phyloP scores from a whole-genome alignment of 345 rosid genomes.

The Ceriops zippeliana region DNA sequence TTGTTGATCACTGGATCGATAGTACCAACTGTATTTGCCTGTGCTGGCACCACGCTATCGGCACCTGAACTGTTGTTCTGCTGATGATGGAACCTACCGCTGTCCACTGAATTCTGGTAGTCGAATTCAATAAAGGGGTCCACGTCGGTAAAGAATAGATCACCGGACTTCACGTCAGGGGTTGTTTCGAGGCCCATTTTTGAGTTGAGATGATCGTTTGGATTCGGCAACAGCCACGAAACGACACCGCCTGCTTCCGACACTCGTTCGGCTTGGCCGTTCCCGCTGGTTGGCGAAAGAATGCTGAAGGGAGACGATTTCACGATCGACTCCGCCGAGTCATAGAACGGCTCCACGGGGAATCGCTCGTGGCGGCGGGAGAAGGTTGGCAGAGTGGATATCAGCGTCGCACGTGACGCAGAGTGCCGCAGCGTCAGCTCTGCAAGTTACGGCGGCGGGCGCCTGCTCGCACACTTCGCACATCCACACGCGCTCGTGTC shows the following conservation, averaged over 20 bases:
- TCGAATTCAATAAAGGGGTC: conserved; percentile 29
- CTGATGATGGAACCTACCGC: not conserved
- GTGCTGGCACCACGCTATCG: conserved; percentile 37
- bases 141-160: conserved; percentile 18
- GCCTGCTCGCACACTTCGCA: conserved; percentile 47
- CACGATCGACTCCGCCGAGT: conserved; percentile 19
- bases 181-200: not conserved
- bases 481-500: conserved; percentile 38
- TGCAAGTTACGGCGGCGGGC: conserved; percentile 40
- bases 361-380: conserved; percentile 40
- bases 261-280: not conserved
- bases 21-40: conserved; percentile 8
- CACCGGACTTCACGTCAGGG: conserved; percentile 15
- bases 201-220: conserved; percentile 1
- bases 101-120: conserved; percentile 8
- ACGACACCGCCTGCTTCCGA: conserved; percentile 4
- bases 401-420: conserved; percentile 40
- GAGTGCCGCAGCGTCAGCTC: conserved; percentile 44
- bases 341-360: conserved; percentile 36
- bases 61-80: not conserved
- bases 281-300: not conserved
- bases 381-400: conserved; percentile 45
- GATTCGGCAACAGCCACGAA: conserved; percentile 26
- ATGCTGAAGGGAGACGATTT: conserved; percentile 18
- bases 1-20: conserved; percentile 4